Evolutionary conservation across 495 filamentous ascomycete genomes (phyloP).

Genomic region (Podospora pseudoanserina): DNA sequence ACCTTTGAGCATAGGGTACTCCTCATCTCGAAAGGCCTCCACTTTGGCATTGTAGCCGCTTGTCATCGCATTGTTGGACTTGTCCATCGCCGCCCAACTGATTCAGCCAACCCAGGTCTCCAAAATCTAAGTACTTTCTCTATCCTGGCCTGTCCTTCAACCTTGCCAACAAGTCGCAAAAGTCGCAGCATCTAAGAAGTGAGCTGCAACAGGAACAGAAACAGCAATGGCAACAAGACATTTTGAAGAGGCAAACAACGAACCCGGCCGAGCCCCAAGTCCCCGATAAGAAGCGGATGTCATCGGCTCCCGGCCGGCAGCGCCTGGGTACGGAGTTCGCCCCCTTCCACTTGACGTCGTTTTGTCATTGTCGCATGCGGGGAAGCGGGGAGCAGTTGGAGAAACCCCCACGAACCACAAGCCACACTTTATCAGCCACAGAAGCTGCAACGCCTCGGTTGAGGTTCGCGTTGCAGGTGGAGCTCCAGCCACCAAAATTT

Average conservation of each 20-base stretch:
- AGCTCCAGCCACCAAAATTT: constrained; percentile 12
- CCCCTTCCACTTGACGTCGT: constrained; percentile 30
- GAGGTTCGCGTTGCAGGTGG: neutral
- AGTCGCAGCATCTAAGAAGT: neutral
- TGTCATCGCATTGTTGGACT: neutral
- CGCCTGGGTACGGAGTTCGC: constrained; percentile 38
- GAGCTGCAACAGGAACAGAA: neutral
- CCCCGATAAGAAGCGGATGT: constrained; percentile 3
- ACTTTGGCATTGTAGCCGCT: constrained; percentile 61
- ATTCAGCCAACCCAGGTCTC: neutral
- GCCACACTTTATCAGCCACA: constrained; percentile 8
- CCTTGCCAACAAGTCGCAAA: neutral
- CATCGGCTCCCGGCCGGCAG: constrained; percentile 8
- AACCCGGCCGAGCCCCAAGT: neutral
- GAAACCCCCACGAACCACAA: neutral
- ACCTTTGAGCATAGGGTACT: constrained; percentile 88
- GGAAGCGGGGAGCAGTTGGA: constrained; percentile 2
- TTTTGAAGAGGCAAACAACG: neutral
- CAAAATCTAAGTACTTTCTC: neutral
- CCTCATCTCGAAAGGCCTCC: constrained; percentile 61
- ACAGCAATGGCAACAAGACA: neutral
- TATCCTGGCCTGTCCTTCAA: constrained; percentile 1
- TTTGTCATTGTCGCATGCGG: neutral
- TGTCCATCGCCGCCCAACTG: neutral
- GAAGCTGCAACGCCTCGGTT: neutral